These are phyloP conservation scores for Aurantiochytrium sp. DNA, from an alignment of 108 stramenopile genomes.

Conservation along the genomic window DNA sequence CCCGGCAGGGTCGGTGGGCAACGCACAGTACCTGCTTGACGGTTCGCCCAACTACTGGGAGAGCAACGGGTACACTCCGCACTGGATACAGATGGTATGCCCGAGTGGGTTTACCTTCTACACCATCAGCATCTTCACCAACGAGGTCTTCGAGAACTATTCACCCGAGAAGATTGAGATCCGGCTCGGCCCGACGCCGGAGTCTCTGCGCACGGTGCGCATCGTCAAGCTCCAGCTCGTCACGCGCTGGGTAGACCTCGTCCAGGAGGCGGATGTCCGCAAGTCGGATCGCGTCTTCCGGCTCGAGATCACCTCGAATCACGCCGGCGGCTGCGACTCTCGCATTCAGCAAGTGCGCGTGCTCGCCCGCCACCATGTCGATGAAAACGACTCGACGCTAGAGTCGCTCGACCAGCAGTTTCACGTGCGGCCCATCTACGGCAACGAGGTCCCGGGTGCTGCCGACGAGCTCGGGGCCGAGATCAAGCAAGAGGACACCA, in stretches of 20 bases:
- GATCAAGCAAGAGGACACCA: too few species aligned
- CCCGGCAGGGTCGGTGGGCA: neutral
- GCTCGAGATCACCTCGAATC: conserved; percentile 20
- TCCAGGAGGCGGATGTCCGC: neutral
- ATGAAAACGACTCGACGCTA: neutral
- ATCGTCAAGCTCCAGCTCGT: neutral
- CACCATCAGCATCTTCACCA: neutral
- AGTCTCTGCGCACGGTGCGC: neutral
- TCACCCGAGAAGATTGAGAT: conserved; percentile 18
- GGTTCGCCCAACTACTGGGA: conserved; percentile 16
- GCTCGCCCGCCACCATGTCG: neutral
- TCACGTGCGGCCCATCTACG: neutral
- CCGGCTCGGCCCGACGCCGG: neutral
- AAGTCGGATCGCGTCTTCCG: conserved; percentile 1
- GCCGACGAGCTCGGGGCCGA: too few species aligned
- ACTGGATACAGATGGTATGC: conserved; percentile 1
- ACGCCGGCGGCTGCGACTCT: conserved; percentile 22
- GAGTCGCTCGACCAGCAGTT: neutral
- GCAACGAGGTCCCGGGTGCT: neutral
- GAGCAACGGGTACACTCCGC: conserved; percentile 13
- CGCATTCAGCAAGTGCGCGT: neutral
- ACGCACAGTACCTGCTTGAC: neutral
- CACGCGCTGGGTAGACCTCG: conserved; percentile 2
- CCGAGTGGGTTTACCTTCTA: neutral
- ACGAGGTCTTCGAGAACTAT: conserved; percentile 5